Conservation (phyloP, 106 monocot genomes). For the Dendrobium nobile region DNA sequence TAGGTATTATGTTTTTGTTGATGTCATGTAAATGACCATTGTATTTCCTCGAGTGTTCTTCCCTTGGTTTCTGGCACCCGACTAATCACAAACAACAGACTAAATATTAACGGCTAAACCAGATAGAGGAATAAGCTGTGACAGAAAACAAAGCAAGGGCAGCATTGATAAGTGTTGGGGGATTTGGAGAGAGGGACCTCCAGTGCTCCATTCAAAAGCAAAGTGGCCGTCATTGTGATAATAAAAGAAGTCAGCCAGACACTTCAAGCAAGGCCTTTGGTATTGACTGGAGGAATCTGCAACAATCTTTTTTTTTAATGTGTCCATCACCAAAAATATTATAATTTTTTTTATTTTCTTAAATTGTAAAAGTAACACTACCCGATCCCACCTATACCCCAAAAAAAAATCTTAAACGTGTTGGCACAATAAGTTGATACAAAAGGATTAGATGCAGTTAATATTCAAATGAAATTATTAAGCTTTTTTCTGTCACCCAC, state of each 20-base stretch:
- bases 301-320: background rate
- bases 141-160: background rate
- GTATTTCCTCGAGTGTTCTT: constrained; percentile 89
- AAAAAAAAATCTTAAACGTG: too few relatives aligned
- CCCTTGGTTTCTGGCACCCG: constrained; percentile 93
- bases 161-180: background rate
- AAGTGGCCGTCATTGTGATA: constrained; percentile 82
- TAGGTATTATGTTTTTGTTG: background rate
- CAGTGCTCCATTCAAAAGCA: constrained; percentile 75
- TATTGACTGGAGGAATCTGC: constrained; percentile 68
- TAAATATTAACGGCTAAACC: constrained; percentile 13
- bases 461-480: too few relatives aligned
- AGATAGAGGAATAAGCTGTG: background rate
- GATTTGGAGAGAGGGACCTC: constrained; percentile 37
- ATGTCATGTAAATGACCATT: constrained; percentile 62
- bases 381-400: too few relatives aligned
- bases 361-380: too few relatives aligned
- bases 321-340: background rate
- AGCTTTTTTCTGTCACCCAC: too few relatives aligned
- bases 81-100: constrained; percentile 59
- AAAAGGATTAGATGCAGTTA: too few relatives aligned
- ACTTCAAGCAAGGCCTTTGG: constrained; percentile 88
- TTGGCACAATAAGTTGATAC: too few relatives aligned
- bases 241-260: constrained; percentile 73
- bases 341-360: background rate